Percentiles rank a stretch among this genome's conserved stretches.
Conservation (phyloP, 441 rosid genomes). For the Gossypium trilobum region DNA sequence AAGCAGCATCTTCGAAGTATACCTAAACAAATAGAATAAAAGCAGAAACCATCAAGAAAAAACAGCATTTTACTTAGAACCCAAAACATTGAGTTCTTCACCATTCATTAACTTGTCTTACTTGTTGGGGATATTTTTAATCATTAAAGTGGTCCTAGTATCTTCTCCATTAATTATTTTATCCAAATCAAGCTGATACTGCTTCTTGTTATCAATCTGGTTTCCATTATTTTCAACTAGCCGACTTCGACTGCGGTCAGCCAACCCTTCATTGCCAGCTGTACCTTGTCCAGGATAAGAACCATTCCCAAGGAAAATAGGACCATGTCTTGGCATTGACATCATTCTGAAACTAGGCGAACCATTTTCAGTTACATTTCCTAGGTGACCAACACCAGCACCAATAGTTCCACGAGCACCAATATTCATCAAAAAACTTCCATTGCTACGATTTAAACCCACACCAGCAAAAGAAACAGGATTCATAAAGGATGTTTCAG, state of each 20-base stretch:
- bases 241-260: constrained; percentile 38
- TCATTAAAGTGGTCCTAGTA: constrained; percentile 68
- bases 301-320: constrained; percentile 36
- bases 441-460: constrained; percentile 35
- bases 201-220: constrained; percentile 50
- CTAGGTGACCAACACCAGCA: constrained; percentile 33
- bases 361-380: constrained; percentile 39
- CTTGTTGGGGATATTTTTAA: constrained; percentile 85
- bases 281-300: constrained; percentile 41
- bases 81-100: not conserved
- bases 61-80: not conserved
- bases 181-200: constrained; percentile 68
- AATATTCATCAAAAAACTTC: constrained; percentile 39
- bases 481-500: constrained; percentile 45
- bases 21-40: constrained; percentile 32
- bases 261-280: constrained; percentile 34
- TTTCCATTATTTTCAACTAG: constrained; percentile 37
- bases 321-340: constrained; percentile 39
- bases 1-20: constrained; percentile 75
- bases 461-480: constrained; percentile 40
- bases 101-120: constrained; percentile 26
- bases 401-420: constrained; percentile 34
- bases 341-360: constrained; percentile 46
- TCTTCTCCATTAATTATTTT: constrained; percentile 62
- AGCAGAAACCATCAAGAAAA: not conserved